Conservation (phyloP, 352 stramenopile species). For the Phytophthora syringae region DNA sequence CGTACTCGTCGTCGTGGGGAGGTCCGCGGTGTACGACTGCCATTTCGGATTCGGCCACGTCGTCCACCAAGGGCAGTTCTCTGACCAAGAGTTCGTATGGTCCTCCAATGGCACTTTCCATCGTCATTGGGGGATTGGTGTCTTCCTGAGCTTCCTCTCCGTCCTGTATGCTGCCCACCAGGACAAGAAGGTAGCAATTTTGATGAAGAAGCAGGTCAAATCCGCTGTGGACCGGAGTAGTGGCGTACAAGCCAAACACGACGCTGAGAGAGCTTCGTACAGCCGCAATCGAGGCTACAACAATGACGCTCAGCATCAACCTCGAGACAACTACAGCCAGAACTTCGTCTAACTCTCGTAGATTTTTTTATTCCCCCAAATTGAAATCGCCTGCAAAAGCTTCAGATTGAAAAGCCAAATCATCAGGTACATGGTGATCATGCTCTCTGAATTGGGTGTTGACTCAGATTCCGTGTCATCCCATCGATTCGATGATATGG, state of each 20-base stretch:
- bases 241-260: conserved; percentile 11
- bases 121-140: conserved; percentile 32
- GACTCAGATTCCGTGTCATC: too few species aligned
- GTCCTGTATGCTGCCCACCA: conserved; percentile 20
- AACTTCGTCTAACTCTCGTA: conserved; percentile 37
- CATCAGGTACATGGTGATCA: too few species aligned
- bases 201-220: conserved; percentile 28
- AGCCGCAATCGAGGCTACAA: background rate
- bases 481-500: too few species aligned
- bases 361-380: too few species aligned
- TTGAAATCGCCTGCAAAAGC: too few species aligned
- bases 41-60: conserved; percentile 20
- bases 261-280: background rate
- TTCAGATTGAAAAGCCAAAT: too few species aligned
- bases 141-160: conserved; percentile 42
- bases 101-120: conserved; percentile 38
- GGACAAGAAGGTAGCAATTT: conserved; percentile 19
- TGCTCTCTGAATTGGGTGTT: too few species aligned
- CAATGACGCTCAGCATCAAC: conserved; percentile 9
- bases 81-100: conserved; percentile 38
- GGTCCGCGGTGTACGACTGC: conserved; percentile 60
- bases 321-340: conserved; percentile 34
- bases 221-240: conserved; percentile 6
- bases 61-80: conserved; percentile 8
- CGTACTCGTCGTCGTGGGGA: conserved; percentile 43